These are phyloP conservation scores for Tolypocladium nubicola DNA, from an alignment of 2,329 filamentous ascomycete species.

Conservation along the genomic window DNA sequence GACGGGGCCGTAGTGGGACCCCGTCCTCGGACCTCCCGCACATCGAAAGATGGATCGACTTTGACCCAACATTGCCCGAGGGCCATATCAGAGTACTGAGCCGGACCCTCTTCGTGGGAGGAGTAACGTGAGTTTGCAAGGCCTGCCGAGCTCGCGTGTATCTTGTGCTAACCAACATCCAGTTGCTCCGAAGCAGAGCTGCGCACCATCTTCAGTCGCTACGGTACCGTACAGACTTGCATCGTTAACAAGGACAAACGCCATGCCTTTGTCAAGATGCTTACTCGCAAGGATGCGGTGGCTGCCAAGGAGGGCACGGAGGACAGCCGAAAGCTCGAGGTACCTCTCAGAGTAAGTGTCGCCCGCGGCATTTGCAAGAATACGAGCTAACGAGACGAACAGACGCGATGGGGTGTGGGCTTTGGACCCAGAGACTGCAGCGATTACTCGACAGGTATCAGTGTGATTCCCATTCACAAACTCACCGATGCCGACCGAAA, in stretches of 20 bases:
- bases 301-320: conserved; percentile 83
- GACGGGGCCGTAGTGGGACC: conserved; percentile 54
- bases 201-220: conserved; percentile 67
- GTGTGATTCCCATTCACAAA: conserved; percentile 82
- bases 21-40: conserved; percentile 29
- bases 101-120: conserved; percentile 91
- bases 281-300: conserved; percentile 76
- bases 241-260: conserved; percentile 98
- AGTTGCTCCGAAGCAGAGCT: conserved; percentile 74
- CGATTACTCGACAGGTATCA: conserved; percentile 86
- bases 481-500: conserved; percentile 94
- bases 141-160: background rate
- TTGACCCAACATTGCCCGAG: conserved; percentile 61
- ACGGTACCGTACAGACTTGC: conserved; percentile 86
- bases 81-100: conserved; percentile 88
- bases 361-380: conserved; percentile 5
- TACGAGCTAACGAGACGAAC: conserved; percentile 8
- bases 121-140: conserved; percentile 63
- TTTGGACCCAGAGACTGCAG: conserved; percentile 96
- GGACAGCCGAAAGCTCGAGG: conserved; percentile 58
- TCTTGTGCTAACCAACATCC: background rate
- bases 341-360: conserved; percentile 57
- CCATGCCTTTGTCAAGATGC: conserved; percentile 98
- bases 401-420: conserved; percentile 96
- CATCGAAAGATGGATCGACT: conserved; percentile 62